Base-by-base conservation (phyloP, 495 filamentous ascomycete species). In the Penicillium turbatum region DNA sequence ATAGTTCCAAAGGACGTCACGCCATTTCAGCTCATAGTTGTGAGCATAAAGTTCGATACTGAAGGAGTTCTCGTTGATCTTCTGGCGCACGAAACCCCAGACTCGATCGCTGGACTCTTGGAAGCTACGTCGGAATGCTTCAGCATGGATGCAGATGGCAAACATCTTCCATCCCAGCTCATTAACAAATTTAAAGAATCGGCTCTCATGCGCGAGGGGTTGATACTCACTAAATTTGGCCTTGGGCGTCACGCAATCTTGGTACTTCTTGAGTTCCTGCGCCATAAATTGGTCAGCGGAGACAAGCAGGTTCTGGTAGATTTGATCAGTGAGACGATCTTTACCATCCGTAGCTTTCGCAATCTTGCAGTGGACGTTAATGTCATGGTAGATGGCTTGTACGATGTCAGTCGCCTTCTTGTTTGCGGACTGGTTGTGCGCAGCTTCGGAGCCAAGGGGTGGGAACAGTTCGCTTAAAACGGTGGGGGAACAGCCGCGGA, bases 11-110 rank as follows among this genome's bases (percentile, higher is more conserved):
- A 51, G 17, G 21, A 42, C n/a, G 31, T 32, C 12, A 32, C 27
- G 29, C 49, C 49, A 51, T 8, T 35, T 32, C 19, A 43, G 8
- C 5, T 5, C 13, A 26, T 27, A 37, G 19, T 13, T 34, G 9
- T 35, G 59, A 5, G 65, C 67, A 51, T 69, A 73, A 1, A 67
- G 19, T 19, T 70, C 60, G 17, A 75, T 45, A 48, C 72, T 74
- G 10, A 48, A 29, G 0, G 7, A 5, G 12, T 74, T 63, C 1
- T 46, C 29, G 0, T 26, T 17, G 19, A 74, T 62, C 2, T 50
- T 21, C 3, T 44, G n/a, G 8, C 56, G 15, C 7, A 74, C 15
- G 5, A 17, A 11, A 5, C 57, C 30, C 70, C 64, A 73, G 1
- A 54, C n/a, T 27, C 16, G 21, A 21, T 43, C 16, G 16, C 37